Evolutionary conservation across 2,329 filamentous ascomycete species (phyloP).

Genomic region (Pseudovirgaria hyperparasitica): DNA sequence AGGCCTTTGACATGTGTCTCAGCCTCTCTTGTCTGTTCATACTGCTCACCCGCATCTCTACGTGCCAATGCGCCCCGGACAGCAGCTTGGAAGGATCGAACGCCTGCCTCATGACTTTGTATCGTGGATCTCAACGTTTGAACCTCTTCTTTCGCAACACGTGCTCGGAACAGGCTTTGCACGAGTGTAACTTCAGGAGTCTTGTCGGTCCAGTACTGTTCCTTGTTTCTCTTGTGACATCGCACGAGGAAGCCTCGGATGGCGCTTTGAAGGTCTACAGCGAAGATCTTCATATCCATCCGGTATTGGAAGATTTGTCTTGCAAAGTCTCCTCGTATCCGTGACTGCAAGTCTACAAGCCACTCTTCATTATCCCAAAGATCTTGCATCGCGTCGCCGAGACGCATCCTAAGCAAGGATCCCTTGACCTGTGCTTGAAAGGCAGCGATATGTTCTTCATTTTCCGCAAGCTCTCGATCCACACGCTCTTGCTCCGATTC

Average conservation of each 20-base stretch:
- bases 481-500: constrained; percentile 88
- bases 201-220: constrained; percentile 55
- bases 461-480: constrained; percentile 66
- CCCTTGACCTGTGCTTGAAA: constrained; percentile 81
- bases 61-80: constrained; percentile 37
- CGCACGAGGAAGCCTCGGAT: constrained; percentile 66
- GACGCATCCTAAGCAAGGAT: constrained; percentile 59
- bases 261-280: constrained; percentile 65
- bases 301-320: constrained; percentile 74
- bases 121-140: constrained; percentile 35
- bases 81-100: constrained; percentile 43
- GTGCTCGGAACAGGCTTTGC: constrained; percentile 68
- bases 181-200: constrained; percentile 64
- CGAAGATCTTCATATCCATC: constrained; percentile 70
- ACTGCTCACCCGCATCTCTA: constrained; percentile 33
- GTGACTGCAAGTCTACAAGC: constrained; percentile 71
- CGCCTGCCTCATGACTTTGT: constrained; percentile 30
- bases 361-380: constrained; percentile 77
- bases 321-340: constrained; percentile 76
- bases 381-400: constrained; percentile 73
- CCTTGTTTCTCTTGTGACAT: constrained; percentile 46
- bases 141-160: constrained; percentile 36
- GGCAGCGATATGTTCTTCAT: constrained; percentile 59
- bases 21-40: constrained; percentile 49
- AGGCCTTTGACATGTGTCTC: constrained; percentile 44